These are phyloP conservation scores for Martiniozyma abietophila DNA, from an alignment of 805 yeast genomes.

Conservation along the genomic window DNA sequence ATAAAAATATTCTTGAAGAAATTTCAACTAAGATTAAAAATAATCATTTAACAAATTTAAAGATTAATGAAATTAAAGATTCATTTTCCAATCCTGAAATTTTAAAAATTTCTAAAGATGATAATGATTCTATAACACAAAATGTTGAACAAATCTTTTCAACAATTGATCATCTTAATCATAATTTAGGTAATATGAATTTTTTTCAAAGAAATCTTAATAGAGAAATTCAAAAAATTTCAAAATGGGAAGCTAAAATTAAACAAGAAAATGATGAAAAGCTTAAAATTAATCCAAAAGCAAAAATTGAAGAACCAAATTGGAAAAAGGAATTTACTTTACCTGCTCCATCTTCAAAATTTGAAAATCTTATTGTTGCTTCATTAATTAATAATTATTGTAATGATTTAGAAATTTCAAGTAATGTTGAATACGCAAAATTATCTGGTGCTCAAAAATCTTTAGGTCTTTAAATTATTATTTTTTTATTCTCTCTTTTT, in stretches of 20 bases:
- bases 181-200: constrained; percentile 71
- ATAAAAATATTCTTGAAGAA: constrained; percentile 62
- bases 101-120: constrained; percentile 31
- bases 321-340: constrained; percentile 60
- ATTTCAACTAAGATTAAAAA: constrained; percentile 57
- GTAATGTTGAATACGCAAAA: constrained; percentile 58
- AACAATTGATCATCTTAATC: constrained; percentile 65
- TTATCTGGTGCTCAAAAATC: constrained; percentile 51
- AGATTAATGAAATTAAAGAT: constrained; percentile 20
- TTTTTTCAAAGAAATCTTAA: constrained; percentile 70
- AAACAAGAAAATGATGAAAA: constrained; percentile 56
- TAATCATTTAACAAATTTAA: constrained; percentile 47
- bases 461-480: constrained; percentile 27
- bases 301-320: constrained; percentile 36
- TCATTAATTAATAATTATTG: constrained; percentile 64
- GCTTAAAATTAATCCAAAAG: constrained; percentile 45
- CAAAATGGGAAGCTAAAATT: constrained; percentile 67
- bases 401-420: constrained; percentile 59
- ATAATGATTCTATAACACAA: constrained; percentile 32
- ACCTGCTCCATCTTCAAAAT: constrained; percentile 68
- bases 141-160: constrained; percentile 56
- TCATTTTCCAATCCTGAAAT: constrained; percentile 15
- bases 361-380: constrained; percentile 59
- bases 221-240: constrained; percentile 59
- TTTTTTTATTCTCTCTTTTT: too few relatives aligned